Percentiles rank a stretch among this genome's conserved stretches.
These are phyloP conservation scores for Ogataea trehaloabstinens DNA, from an alignment of 805 yeast genomes.

Conservation along the genomic window DNA sequence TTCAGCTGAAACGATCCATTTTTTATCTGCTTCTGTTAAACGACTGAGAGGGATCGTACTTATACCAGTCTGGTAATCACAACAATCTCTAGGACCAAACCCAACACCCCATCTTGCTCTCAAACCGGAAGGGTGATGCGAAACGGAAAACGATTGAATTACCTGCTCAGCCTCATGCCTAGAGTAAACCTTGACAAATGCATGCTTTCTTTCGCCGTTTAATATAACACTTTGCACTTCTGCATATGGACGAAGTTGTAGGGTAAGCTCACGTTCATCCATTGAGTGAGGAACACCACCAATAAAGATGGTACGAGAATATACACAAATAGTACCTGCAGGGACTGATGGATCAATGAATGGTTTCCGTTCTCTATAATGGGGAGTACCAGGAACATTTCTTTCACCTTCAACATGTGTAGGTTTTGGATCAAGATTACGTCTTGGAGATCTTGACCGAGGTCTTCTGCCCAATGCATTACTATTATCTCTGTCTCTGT, in stretches of 20 bases:
- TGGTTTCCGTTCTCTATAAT: conserved; percentile 72
- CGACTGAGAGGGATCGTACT: conserved; percentile 84
- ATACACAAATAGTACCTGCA: conserved; percentile 75
- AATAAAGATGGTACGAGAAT: conserved; percentile 85
- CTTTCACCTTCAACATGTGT: conserved; percentile 51
- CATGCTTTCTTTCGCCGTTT: conserved; percentile 89
- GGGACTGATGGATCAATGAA: conserved; percentile 71
- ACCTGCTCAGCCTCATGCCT: conserved; percentile 89
- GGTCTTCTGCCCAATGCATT: conserved; percentile 43
- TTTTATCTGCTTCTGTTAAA: conserved; percentile 88
- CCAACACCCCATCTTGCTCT: conserved; percentile 99
- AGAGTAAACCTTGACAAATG: conserved; percentile 91
- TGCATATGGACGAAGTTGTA: conserved; percentile 77
- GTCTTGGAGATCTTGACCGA: conserved; percentile 54
- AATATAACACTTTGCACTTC: conserved; percentile 89
- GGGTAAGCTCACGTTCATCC: conserved; percentile 70
- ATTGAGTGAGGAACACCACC: conserved; percentile 89
- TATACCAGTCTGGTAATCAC: conserved; percentile 88
- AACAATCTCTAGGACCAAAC: conserved; percentile 97
- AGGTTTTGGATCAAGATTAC: conserved; percentile 28
- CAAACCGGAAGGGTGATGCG: conserved; percentile 60
- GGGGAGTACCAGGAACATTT: conserved; percentile 69
- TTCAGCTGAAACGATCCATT: conserved; percentile 87
- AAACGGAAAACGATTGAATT: conserved; percentile 57
- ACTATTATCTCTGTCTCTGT: conserved; percentile 28